A percentile compares a stretch with the other conserved stretches of the same genome.
Evolutionary conservation across 441 rosid species (phyloP).

Genomic region (Raphanus hybrid): DNA sequence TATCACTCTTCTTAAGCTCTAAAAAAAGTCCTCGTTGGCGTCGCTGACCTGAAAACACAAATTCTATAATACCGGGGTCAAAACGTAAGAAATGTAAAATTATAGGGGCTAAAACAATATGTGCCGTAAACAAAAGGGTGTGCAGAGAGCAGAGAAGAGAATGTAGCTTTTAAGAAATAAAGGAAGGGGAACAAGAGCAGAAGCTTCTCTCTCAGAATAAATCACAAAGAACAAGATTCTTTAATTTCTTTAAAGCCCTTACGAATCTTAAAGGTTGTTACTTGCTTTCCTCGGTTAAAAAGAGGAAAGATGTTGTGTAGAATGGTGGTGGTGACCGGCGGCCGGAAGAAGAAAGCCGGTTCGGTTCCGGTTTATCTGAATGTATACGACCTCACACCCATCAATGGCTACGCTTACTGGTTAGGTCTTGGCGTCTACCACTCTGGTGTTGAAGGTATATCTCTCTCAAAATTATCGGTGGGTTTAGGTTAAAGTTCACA

Average conservation of each 20-base stretch:
- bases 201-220: conserved; percentile 37
- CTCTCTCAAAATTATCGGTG: neutral
- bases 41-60: neutral
- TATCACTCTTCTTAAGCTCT: neutral
- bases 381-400: conserved; percentile 93
- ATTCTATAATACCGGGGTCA: conserved; percentile 19
- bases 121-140: conserved; percentile 30
- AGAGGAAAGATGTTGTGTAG: conserved; percentile 53
- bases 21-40: conserved; percentile 32
- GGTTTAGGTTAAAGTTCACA: conserved; percentile 21
- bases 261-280: neutral
- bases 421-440: conserved; percentile 96
- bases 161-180: conserved; percentile 35
- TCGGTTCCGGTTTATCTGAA: conserved; percentile 88
- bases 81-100: neutral
- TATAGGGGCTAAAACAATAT: conserved; percentile 7
- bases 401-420: conserved; percentile 98
- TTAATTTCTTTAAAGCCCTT: neutral
- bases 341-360: conserved; percentile 76
- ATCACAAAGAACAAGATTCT: conserved; percentile 20
- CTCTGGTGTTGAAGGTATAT: conserved; percentile 93
- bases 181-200: conserved; percentile 24
- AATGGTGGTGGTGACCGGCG: conserved; percentile 53
- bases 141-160: conserved; percentile 30
- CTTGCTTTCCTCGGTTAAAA: neutral